A percentile compares a stretch with the other conserved stretches of the same genome.
These are phyloP conservation scores for Aspergillus avenaceus DNA, from an alignment of 495 filamentous ascomycete species.

Conservation along the genomic window DNA sequence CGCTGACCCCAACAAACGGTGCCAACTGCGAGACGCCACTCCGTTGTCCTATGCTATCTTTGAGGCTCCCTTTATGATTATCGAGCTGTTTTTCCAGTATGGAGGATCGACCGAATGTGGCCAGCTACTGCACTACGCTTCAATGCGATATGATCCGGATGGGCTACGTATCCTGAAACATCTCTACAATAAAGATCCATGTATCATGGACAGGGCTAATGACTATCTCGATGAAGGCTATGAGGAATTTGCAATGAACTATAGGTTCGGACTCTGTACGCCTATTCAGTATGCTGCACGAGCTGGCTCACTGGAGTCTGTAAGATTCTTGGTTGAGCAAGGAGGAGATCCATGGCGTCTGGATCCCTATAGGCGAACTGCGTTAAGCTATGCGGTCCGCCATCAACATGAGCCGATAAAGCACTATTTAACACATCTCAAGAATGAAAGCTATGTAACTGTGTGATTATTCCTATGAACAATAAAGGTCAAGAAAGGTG, in stretches of 20 bases:
- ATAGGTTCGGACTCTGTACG: neutral
- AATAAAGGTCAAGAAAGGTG: too few relatives aligned
- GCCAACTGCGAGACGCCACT: neutral
- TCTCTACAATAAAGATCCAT: neutral
- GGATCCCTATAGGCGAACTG: slow-evolving; percentile 1
- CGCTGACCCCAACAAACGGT: neutral
- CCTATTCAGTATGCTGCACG: slow-evolving; percentile 1
- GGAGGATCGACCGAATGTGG: neutral
- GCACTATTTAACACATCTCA: neutral
- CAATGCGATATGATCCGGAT: neutral
- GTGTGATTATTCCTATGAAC: too few relatives aligned
- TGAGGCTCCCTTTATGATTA: neutral
- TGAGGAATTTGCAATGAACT: neutral
- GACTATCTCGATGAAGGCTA: neutral
- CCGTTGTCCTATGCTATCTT: neutral
- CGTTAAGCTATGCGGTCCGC: neutral
- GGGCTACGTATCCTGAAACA: neutral
- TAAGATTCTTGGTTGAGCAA: neutral
- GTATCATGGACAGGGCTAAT: neutral
- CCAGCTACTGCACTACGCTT: neutral
- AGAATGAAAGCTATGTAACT: neutral
- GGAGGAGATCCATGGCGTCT: neutral
- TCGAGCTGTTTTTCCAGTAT: neutral
- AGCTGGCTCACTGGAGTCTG: neutral
- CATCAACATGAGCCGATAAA: neutral